Conservation (phyloP, 345 rosid species). For the Jatropha curcas region DNA sequence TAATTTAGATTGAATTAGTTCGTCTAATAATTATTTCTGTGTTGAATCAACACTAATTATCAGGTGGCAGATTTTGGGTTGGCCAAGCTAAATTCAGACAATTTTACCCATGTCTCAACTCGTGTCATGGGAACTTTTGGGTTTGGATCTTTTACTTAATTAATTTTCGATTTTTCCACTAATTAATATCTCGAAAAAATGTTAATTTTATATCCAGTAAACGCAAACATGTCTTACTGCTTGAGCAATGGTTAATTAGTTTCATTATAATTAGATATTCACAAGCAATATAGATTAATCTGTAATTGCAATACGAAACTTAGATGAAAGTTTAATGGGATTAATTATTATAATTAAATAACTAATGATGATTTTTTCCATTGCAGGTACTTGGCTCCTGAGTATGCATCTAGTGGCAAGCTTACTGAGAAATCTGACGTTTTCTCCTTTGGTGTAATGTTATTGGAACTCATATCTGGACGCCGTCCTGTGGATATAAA, state of each 20-base stretch:
- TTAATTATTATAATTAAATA: not conserved
- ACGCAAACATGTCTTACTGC: too few species aligned
- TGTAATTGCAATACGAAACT: too few species aligned
- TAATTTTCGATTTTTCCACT: too few species aligned
- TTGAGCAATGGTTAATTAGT: too few species aligned
- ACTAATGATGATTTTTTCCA: not conserved
- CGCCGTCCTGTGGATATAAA: conserved; percentile 60
- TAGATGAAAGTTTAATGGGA: not conserved
- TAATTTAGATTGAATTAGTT: conserved; percentile 2
- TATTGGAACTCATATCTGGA: conserved; percentile 80
- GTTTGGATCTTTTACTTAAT: conserved; percentile 28
- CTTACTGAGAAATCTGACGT: conserved; percentile 90
- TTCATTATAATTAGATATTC: too few species aligned
- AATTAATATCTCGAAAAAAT: too few species aligned
- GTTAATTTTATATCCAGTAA: too few species aligned
- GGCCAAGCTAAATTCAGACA: conserved; percentile 77
- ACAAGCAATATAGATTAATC: too few species aligned
- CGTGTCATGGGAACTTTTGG: conserved; percentile 98
- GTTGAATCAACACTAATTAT: not conserved
- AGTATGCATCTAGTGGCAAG: conserved; percentile 90
- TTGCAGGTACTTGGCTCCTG: conserved; percentile 86
- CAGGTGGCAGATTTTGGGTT: conserved; percentile 95
- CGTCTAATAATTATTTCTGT: not conserved
- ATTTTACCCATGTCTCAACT: conserved; percentile 78
- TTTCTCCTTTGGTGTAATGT: conserved; percentile 85